Conservation (phyloP, 2,329 filamentous ascomycete genomes). For the Hypoxylon sp. region DNA sequence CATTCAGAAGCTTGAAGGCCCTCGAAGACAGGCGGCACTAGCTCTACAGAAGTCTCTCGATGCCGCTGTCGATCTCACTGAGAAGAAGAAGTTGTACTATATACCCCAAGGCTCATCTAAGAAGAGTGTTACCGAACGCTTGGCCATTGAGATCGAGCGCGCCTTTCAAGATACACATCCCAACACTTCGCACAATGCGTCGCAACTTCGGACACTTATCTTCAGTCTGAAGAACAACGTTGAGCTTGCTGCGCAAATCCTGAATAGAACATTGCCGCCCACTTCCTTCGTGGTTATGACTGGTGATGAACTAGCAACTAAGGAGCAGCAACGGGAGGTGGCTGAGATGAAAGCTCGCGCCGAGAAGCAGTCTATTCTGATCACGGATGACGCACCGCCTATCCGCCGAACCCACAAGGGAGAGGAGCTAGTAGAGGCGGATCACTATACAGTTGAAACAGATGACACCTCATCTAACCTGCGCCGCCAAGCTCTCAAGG, state of each 20-base stretch:
- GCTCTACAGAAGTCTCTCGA: slow-evolving; percentile 78
- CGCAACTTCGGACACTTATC: slow-evolving; percentile 79
- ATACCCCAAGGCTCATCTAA: slow-evolving; percentile 74
- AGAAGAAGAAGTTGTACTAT: slow-evolving; percentile 73
- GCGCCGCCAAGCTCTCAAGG: slow-evolving; percentile 54
- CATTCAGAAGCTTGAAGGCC: slow-evolving; percentile 69
- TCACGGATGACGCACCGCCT: slow-evolving; percentile 80
- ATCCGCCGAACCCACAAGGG: slow-evolving; percentile 95
- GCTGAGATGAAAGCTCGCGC: slow-evolving; percentile 82
- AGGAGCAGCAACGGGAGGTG: slow-evolving; percentile 84
- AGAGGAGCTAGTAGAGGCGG: slow-evolving; percentile 88
- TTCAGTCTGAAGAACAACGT: slow-evolving; percentile 93
- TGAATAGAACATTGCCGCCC: slow-evolving; percentile 79
- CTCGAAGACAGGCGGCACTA: slow-evolving; percentile 77
- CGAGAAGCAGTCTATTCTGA: slow-evolving; percentile 87
- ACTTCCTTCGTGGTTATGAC: slow-evolving; percentile 89
- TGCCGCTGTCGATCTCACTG: slow-evolving; percentile 73
- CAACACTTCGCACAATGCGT: slow-evolving; percentile 64
- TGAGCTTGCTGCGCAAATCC: slow-evolving; percentile 79
- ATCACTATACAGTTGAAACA: slow-evolving; percentile 60
- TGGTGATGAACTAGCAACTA: slow-evolving; percentile 89
- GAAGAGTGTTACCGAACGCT: slow-evolving; percentile 74
- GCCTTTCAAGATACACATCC: slow-evolving; percentile 70
- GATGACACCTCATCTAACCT: slow-evolving; percentile 57
- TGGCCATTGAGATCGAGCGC: slow-evolving; percentile 85